Evolutionary conservation across 148 eudicot species (phyloP).

Genomic region (Agrostemma githago): DNA sequence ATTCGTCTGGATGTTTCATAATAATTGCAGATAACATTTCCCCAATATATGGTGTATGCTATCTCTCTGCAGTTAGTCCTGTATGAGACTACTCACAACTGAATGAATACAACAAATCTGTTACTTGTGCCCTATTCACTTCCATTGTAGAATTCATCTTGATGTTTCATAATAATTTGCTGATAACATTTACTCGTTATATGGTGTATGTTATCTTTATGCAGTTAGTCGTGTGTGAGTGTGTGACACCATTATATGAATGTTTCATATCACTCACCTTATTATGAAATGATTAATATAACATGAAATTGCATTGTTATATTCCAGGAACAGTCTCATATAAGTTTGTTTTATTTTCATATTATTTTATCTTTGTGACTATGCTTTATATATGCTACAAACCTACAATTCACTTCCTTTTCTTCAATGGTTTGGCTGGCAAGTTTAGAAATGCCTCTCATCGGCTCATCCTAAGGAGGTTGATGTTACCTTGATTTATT

Average conservation of each 20-base stretch:
- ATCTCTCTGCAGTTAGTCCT: neutral
- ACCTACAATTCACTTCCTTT: neutral
- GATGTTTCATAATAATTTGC: neutral
- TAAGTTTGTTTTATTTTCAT: neutral
- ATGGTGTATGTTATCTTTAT: neutral
- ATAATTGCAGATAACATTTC: neutral
- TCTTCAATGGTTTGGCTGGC: neutral
- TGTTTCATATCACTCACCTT: neutral
- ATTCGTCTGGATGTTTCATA: neutral
- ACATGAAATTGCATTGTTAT: neutral
- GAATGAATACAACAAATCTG: neutral
- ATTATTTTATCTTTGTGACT: neutral
- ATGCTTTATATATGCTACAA: neutral
- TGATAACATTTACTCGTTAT: neutral
- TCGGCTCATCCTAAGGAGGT: neutral
- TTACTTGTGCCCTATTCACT: neutral
- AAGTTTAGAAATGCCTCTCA: neutral
- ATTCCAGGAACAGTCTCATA: neutral
- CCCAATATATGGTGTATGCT: neutral
- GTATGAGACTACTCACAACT: neutral
- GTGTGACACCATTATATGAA: neutral
- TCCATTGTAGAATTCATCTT: neutral
- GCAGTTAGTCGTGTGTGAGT: neutral
- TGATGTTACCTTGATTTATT: neutral
- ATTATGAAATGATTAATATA: neutral